Evolutionary conservation across 768 basidiomycete species (phyloP).

Genomic region (Russula abietina): DNA sequence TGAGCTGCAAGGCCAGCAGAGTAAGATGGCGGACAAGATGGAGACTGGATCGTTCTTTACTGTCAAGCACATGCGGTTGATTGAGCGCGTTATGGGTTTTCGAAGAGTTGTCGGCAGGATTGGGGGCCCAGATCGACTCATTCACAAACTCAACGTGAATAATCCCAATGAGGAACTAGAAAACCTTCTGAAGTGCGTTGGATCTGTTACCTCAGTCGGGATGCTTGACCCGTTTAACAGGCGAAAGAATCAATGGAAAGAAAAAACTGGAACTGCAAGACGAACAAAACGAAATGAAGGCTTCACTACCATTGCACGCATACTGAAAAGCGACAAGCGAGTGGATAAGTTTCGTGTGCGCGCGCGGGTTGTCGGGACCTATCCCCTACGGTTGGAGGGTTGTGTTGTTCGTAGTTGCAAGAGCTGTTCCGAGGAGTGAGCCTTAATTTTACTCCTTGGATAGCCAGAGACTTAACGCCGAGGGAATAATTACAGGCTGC

Average conservation of each 20-base stretch:
- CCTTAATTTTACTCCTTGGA: neutral
- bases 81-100: constrained; percentile 12
- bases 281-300: neutral
- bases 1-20: constrained; percentile 22
- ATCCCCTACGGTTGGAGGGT: constrained; percentile 16
- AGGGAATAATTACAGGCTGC: constrained; percentile 15
- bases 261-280: neutral
- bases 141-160: constrained; percentile 16
- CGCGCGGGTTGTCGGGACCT: constrained; percentile 21
- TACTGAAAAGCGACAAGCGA: constrained; percentile 6
- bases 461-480: neutral
- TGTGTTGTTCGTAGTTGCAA: constrained; percentile 18
- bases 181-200: constrained; percentile 13
- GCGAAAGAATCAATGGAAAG: constrained; percentile 15
- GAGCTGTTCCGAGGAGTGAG: constrained; percentile 17
- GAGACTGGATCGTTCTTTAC: constrained; percentile 17
- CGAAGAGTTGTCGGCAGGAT: constrained; percentile 17
- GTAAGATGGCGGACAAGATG: constrained; percentile 18
- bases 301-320: constrained; percentile 15
- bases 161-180: constrained; percentile 17
- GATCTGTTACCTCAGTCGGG: neutral
- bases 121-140: constrained; percentile 24
- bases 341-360: constrained; percentile 18
- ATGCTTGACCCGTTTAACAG: neutral
- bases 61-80: constrained; percentile 21